Base-by-base conservation (phyloP, 805 yeast species). In the Wickerhamiella nectarea region DNA sequence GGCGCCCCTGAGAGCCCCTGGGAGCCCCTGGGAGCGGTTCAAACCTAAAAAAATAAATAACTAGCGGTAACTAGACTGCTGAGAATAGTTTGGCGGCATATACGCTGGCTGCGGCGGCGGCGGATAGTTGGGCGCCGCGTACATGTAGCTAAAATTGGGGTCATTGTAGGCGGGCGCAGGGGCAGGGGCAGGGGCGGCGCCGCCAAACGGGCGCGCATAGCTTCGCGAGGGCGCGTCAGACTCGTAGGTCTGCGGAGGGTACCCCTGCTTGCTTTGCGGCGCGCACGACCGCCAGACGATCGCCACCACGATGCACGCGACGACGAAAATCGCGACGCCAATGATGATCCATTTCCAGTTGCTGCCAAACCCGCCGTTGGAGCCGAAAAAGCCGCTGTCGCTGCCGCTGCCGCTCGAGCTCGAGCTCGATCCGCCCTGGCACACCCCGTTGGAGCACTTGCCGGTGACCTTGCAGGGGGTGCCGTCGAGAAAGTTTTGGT, bases 401-500 rank as follows among this genome's bases (percentile, higher is more conserved):
- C 19, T 6, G 19, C 39, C 33, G 24, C 28, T 15, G 26, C 35
- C 21, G 11, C 15, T n/a, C 25, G 25, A 24, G 17, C 19, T 15
- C 15, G 35, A 11, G 6, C 31, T 12, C n/a, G 33, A 22, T 1
- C 38, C 43, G 22, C 59, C 62, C 8, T 52, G 38, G 45, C 64
- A 60, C 8, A n/a, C 35, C 6, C 64, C 64, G 12, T 48, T 42
- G 14, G 33, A 41, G 39, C 64, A 60, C 11, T 26, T 38, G 15
- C 64, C 64, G 5, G 49, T 37, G 5, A 53, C 52, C 17, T 48
- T 45, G 46, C 64, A 60, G 4, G 61, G 60, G 7, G 64, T 60
- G 18, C 64, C 64, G 36, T 60, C 64, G 29, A 60, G 38, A 38
- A 57, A 59, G 46, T 52, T 51, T 48, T 61, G 62, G 20, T 48